Conservation (phyloP, 192 early-diverging fungal species). For the Irineochytrium annulatum region DNA sequence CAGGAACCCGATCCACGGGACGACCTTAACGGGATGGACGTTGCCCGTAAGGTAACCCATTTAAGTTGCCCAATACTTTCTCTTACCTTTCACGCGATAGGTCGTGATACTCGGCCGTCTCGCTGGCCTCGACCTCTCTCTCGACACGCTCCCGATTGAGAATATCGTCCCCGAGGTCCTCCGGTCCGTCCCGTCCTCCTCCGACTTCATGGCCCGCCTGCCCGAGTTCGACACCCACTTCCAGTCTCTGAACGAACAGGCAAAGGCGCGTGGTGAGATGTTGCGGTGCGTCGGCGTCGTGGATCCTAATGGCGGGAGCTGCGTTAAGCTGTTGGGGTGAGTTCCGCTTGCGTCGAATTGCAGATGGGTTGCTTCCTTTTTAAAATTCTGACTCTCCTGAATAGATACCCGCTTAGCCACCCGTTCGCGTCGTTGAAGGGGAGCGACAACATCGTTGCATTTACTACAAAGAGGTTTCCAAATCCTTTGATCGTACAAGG, state of each 20-base stretch:
- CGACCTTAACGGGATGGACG: conserved; percentile 98
- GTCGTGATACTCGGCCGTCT: conserved; percentile 83
- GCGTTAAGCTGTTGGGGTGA: conserved; percentile 73
- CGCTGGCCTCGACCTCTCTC: conserved; percentile 73
- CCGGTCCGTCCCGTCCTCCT: conserved; percentile 61
- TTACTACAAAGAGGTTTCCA: conserved; percentile 91
- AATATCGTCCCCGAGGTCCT: conserved; percentile 94
- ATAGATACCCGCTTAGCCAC: conserved; percentile 76
- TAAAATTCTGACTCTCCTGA: background rate
- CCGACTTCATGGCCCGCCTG: conserved; percentile 81
- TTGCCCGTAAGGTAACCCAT: conserved; percentile 85
- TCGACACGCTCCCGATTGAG: conserved; percentile 80
- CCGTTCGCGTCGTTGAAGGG: conserved; percentile 95
- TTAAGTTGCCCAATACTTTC: no score
- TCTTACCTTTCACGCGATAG: conserved; percentile 22
- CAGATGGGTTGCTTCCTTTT: background rate
- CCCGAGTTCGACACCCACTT: conserved; percentile 87
- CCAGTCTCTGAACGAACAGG: conserved; percentile 72
- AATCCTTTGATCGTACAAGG: conserved; percentile 94
- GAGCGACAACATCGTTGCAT: conserved; percentile 97
- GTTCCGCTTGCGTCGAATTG: background rate
- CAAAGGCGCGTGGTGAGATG: conserved; percentile 66
- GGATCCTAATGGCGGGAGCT: conserved; percentile 66
- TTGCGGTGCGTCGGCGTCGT: conserved; percentile 91
- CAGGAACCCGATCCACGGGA: conserved; percentile 97